Base-by-base conservation (phyloP, 1,284 basidiomycete genomes). In the Baeospora myosura region DNA sequence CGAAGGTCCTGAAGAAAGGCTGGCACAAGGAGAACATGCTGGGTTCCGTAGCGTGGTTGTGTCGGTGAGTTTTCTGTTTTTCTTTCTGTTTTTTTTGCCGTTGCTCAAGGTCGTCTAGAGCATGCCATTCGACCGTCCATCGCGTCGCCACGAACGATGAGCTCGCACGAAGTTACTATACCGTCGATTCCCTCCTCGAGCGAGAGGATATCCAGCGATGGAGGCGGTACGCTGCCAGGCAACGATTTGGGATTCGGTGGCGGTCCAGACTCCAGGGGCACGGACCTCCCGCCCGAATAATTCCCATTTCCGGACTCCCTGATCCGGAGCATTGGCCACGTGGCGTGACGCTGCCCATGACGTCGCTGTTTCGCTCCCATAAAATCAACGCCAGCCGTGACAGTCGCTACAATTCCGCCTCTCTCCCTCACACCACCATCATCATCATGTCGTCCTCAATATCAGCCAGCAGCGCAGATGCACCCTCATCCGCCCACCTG, bases 1-100 rank as follows among this genome's bases (percentile, higher is more conserved):
- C 60, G 1, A 77, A 74, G 52, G 72, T 61, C 12, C 48, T 69
- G 20, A 77, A 76, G 62, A 70, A 67, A 54, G 67, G 66, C 32
- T 76, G 74, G 74, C 75, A 78, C 52, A 56, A 65, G 0, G 65
- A 70, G 51, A 54, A 56, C 22, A 67, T 71, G 67, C 41, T 78
- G 22, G 72, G 72, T 46, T 69, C 70, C 3, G 74, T 78, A 10
- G 75, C 75, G 12, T 78, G 74, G 75, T 57, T 78, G 17, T 79
- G 76, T 49, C 56, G 74, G 74, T 68, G 35, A 41, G 61, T 63
- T 21, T 31, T 20, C 24, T 28, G 21, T 41, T 44, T 21, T 37
- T 25, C 23, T 11, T 21, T 34, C 30, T 23, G 20, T 21, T 4
- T 11, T 18, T 3, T 18, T 10, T 3, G 32, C 21, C 12, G n/a